phyloP scores from a whole-genome alignment of 2,329 filamentous ascomycete genomes.

The Arthrinium puccinioides region DNA sequence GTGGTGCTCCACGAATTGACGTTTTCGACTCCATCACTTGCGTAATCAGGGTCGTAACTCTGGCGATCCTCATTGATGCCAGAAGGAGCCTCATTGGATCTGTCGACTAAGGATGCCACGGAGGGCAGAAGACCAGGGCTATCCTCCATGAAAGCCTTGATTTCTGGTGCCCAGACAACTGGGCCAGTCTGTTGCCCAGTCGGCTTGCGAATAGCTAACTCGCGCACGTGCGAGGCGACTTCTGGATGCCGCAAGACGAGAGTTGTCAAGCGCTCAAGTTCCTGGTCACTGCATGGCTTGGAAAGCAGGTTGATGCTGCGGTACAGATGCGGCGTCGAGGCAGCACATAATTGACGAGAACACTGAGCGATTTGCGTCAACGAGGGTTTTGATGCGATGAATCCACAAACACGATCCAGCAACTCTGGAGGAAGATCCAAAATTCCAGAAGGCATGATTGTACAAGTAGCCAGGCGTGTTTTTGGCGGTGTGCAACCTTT shows the following conservation, averaged over 20 bases:
- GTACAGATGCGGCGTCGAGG: slow-evolving; percentile 5
- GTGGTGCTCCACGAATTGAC: slow-evolving; percentile 4
- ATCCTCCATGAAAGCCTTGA: background rate
- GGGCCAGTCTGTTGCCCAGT: background rate
- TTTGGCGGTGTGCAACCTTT: no score
- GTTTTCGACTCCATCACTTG: background rate
- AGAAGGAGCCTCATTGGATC: background rate
- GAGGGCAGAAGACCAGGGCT: no score
- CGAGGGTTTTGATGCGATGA: background rate
- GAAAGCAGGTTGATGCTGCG: slow-evolving; percentile 5
- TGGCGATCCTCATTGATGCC: background rate
- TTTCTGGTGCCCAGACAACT: background rate
- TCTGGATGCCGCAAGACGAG: slow-evolving; percentile 2
- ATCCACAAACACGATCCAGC: slow-evolving; percentile 4
- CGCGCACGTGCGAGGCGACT: slow-evolving; percentile 1
- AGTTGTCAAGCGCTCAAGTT: background rate
- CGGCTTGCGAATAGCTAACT: slow-evolving; percentile 3
- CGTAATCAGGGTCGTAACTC: background rate
- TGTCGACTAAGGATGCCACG: background rate
- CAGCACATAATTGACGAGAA: slow-evolving; percentile 4
- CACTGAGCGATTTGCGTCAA: slow-evolving; percentile 1
- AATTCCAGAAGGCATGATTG: no score
- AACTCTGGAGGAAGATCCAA: slow-evolving; percentile 6
- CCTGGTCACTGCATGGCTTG: background rate
- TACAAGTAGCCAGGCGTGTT: no score